Conservation (phyloP, 2,329 filamentous ascomycete genomes). For the Colletotrichum sp. region DNA sequence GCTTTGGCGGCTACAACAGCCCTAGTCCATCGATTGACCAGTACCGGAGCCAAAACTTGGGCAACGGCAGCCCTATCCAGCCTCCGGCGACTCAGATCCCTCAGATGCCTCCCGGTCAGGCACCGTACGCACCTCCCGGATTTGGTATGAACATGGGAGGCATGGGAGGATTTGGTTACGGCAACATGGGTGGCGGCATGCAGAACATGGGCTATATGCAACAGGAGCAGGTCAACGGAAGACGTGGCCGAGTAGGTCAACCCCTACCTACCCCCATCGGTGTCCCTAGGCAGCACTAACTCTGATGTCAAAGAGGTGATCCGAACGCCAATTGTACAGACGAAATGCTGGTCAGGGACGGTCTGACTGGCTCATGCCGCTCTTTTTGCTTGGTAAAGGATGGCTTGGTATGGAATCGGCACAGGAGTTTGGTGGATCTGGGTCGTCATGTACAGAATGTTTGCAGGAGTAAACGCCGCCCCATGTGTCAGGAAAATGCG, state of each 20-base stretch:
- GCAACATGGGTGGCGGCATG: conserved; percentile 47
- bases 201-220: conserved; percentile 59
- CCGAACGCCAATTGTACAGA: conserved; percentile 1
- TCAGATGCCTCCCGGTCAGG: conserved; percentile 47
- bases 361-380: conserved; percentile 20
- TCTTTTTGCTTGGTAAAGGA: conserved; percentile 16
- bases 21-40: conserved; percentile 57
- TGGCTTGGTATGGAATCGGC: conserved; percentile 22
- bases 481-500: conserved; percentile 21
- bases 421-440: conserved; percentile 22
- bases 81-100: conserved; percentile 44
- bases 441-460: conserved; percentile 22
- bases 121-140: conserved; percentile 53
- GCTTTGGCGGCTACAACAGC: conserved; percentile 58
- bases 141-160: conserved; percentile 51
- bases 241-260: conserved; percentile 64
- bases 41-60: conserved; percentile 57
- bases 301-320: conserved; percentile 11
- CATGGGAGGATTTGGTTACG: conserved; percentile 52
- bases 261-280: conserved; percentile 27
- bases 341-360: conserved; percentile 6
- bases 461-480: conserved; percentile 21
- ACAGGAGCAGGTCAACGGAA: conserved; percentile 60
- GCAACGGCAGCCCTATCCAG: conserved; percentile 58
- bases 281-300: conserved; percentile 12